Conservation (phyloP, 257 asterid species). For the Solanum habrochaites region DNA sequence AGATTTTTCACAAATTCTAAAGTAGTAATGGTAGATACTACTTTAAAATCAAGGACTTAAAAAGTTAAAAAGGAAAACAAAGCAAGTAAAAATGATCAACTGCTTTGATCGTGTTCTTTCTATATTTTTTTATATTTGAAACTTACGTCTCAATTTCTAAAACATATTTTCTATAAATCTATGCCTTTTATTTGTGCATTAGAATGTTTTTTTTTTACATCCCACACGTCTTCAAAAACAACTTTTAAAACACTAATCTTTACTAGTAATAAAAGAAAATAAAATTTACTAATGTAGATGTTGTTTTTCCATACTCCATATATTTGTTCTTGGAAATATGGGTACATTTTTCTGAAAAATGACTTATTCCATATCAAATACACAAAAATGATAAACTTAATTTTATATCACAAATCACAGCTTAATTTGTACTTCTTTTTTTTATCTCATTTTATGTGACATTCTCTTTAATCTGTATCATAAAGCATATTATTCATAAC, state of each 20-base stretch:
- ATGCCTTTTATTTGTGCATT: accelerated
- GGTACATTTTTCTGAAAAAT: background rate
- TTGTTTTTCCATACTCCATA: background rate
- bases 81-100: background rate
- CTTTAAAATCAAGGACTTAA: background rate
- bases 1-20: background rate
- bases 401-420: too few relatives aligned
- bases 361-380: background rate
- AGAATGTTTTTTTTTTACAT: too few relatives aligned
- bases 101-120: background rate
- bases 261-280: background rate
- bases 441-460: too few relatives aligned
- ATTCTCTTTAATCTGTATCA: too few relatives aligned
- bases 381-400: background rate
- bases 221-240: too few relatives aligned
- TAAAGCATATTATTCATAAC: too few relatives aligned
- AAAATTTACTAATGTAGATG: background rate
- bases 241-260: too few relatives aligned
- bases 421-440: background rate
- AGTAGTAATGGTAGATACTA: background rate
- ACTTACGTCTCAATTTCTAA: accelerated
- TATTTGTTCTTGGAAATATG: background rate
- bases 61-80: background rate
- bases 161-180: accelerated
- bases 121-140: accelerated